These are phyloP conservation scores for Penicillium argentinense DNA, from an alignment of 495 filamentous ascomycete genomes.

Conservation along the genomic window DNA sequence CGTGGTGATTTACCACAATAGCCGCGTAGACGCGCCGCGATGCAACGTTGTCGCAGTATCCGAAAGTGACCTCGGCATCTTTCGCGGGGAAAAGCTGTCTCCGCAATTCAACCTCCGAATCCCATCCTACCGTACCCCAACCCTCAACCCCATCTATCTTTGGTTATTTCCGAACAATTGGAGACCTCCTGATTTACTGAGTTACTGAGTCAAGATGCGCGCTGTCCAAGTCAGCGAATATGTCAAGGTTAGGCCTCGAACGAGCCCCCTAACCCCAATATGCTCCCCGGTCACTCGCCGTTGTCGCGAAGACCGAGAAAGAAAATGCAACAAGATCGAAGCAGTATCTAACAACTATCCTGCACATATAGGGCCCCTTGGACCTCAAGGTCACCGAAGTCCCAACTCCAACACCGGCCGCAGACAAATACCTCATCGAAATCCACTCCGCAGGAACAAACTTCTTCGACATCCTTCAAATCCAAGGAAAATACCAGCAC, in stretches of 20 bases:
- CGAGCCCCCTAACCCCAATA: neutral
- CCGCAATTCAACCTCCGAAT: too few relatives aligned
- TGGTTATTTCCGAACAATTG: too few relatives aligned
- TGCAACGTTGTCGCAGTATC: too few relatives aligned
- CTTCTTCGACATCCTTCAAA: slow-evolving; percentile 94
- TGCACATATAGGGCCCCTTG: slow-evolving; percentile 59
- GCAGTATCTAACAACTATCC: slow-evolving; percentile 9
- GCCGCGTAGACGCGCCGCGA: too few relatives aligned
- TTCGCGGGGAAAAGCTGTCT: too few relatives aligned
- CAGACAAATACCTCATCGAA: slow-evolving; percentile 81
- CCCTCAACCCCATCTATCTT: neutral
- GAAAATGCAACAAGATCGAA: neutral
- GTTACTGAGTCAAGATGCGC: slow-evolving; percentile 56
- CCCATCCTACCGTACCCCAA: neutral
- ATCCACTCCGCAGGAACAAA: slow-evolving; percentile 89
- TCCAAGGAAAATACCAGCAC: slow-evolving; percentile 74
- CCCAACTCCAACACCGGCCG: slow-evolving; percentile 65
- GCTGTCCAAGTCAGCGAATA: slow-evolving; percentile 82
- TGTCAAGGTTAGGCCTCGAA: slow-evolving; percentile 65
- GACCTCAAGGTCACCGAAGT: slow-evolving; percentile 75
- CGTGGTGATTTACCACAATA: too few relatives aligned
- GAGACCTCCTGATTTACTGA: too few relatives aligned
- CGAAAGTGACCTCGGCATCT: too few relatives aligned
- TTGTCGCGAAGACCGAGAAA: too few relatives aligned
- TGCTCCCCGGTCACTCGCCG: too few relatives aligned